These are phyloP conservation scores for Porphyra umbilicalis DNA, from an alignment of 31 red algal species.

Conservation along the genomic window DNA sequence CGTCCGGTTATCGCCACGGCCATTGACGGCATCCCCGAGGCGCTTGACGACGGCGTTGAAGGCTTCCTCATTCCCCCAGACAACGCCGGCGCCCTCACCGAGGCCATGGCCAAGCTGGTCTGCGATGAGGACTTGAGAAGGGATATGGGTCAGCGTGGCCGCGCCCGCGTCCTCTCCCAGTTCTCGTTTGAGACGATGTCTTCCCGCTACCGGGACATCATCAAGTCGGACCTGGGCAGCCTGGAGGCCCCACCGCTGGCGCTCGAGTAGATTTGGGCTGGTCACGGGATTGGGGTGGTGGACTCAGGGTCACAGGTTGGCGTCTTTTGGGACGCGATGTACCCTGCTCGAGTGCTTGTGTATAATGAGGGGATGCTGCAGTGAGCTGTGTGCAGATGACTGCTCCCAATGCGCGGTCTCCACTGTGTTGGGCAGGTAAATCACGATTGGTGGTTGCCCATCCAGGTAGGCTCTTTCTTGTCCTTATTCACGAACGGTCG, in stretches of 20 bases:
- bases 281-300: too few species aligned
- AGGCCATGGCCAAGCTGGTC: slow-evolving; percentile 48
- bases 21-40: slow-evolving; percentile 97
- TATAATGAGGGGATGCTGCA: too few species aligned
- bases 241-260: background rate
- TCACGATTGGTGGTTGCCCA: too few species aligned
- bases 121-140: slow-evolving; percentile 27
- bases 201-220: slow-evolving; percentile 68
- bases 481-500: too few species aligned
- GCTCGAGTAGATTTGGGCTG: background rate
- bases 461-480: too few species aligned
- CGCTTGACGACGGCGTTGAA: slow-evolving; percentile 53
- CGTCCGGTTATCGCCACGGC: slow-evolving; percentile 74
- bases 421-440: too few species aligned
- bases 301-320: too few species aligned
- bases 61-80: slow-evolving; percentile 73
- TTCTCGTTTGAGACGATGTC: slow-evolving; percentile 91
- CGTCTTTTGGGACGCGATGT: too few species aligned
- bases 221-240: slow-evolving; percentile 34
- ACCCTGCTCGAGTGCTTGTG: too few species aligned
- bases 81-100: slow-evolving; percentile 50
- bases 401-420: too few species aligned
- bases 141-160: slow-evolving; percentile 69
- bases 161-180: slow-evolving; percentile 69
- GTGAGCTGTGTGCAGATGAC: too few species aligned